phyloP scores from a whole-genome alignment of 208 protist species.

The Leishmania tarentolae region DNA sequence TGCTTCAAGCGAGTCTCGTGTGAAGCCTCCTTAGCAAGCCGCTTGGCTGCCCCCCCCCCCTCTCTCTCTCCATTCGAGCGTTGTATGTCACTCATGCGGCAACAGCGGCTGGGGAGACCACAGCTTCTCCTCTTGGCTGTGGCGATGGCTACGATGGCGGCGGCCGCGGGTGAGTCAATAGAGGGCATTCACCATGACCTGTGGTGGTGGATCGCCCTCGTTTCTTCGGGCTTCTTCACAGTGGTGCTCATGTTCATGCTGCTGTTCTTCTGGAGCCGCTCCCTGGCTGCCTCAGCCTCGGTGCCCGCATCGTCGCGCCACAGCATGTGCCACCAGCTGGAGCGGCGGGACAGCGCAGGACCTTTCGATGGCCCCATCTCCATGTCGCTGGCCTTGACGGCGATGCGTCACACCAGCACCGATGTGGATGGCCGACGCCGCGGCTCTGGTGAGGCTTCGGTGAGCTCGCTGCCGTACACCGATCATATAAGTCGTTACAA shows the following conservation, averaged over 20 bases:
- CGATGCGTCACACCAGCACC: neutral
- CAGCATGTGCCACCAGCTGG: neutral
- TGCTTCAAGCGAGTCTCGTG: neutral
- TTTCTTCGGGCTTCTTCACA: neutral
- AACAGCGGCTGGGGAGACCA: neutral
- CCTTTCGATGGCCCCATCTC: no score
- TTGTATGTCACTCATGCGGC: no score
- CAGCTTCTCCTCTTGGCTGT: neutral
- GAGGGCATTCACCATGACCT: neutral
- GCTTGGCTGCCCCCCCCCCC: neutral
- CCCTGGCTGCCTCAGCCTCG: no score
- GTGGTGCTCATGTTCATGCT: slow-evolving; percentile 3
- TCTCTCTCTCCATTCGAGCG: neutral
- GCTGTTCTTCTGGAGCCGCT: neutral
- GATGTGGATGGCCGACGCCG: neutral
- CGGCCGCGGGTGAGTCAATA: neutral
- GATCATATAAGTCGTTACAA: neutral
- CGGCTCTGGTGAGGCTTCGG: neutral
- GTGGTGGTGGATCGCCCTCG: slow-evolving; percentile 15
- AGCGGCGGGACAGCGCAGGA: neutral
- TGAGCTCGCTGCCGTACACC: neutral
- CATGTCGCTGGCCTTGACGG: neutral
- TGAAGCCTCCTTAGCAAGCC: neutral
- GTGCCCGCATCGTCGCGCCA: neutral
- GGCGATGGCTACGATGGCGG: neutral